phyloP scores from a whole-genome alignment of 495 filamentous ascomycete genomes.

The Rhypophila decipiens region DNA sequence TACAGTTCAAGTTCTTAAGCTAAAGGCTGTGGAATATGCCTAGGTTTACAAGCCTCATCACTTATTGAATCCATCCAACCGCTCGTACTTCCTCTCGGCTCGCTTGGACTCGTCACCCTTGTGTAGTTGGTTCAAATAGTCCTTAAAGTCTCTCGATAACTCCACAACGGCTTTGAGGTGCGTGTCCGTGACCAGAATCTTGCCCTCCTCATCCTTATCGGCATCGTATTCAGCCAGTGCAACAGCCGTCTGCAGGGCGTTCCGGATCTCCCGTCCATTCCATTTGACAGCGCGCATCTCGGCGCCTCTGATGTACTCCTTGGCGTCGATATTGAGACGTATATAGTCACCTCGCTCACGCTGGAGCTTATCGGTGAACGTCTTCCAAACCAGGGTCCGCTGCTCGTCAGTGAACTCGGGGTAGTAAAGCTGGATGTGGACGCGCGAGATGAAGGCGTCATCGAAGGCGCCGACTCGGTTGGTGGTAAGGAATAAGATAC shows the following conservation, averaged over 20 bases:
- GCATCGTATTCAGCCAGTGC: slow-evolving; percentile 24
- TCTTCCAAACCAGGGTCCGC: slow-evolving; percentile 13
- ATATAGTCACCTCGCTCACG: slow-evolving; percentile 8
- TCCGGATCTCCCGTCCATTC: slow-evolving; percentile 42
- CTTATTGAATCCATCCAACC: too few relatives aligned
- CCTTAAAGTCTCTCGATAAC: slow-evolving; percentile 14
- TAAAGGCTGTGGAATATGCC: too few relatives aligned
- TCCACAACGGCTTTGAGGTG: slow-evolving; percentile 11
- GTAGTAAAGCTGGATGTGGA: slow-evolving; percentile 46
- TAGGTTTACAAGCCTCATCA: too few relatives aligned
- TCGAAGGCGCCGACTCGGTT: slow-evolving; percentile 50
- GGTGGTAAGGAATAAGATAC: slow-evolving; percentile 30
- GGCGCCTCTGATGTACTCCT: slow-evolving; percentile 4
- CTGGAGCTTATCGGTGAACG: slow-evolving; percentile 14
- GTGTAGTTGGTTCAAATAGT: slow-evolving; percentile 16
- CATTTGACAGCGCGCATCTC: slow-evolving; percentile 13
- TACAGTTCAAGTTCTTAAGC: too few relatives aligned
- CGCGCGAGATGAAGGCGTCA: slow-evolving; percentile 49
- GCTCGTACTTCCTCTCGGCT: too few relatives aligned
- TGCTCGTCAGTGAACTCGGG: slow-evolving; percentile 15
- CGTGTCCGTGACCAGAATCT: slow-evolving; percentile 6
- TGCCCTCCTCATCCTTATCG: slow-evolving; percentile 4
- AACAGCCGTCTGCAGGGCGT: slow-evolving; percentile 37
- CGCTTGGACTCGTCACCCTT: too few relatives aligned
- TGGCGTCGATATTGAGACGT: slow-evolving; percentile 4